Evolutionary conservation across 2,329 filamentous ascomycete species (phyloP).

Genomic region (Ascochyta pisi): DNA sequence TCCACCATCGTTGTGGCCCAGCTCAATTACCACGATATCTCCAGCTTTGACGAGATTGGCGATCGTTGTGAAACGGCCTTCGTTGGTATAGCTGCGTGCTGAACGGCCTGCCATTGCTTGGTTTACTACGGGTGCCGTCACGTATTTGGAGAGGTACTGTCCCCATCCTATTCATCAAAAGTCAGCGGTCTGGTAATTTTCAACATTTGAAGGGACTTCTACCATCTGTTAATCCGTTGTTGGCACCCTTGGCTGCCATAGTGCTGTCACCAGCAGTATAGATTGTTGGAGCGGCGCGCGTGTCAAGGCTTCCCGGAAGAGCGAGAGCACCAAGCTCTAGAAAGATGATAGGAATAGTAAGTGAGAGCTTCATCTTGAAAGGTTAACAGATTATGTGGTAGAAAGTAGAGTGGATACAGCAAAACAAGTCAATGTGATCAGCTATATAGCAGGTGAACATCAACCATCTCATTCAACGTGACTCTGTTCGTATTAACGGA

Average conservation of each 20-base stretch:
- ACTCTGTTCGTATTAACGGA: neutral
- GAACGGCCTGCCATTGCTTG: neutral
- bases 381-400: neutral
- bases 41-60: constrained; percentile 3
- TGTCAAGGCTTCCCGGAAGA: neutral
- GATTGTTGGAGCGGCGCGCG: constrained; percentile 1
- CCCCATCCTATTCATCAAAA: neutral
- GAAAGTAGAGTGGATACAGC: neutral
- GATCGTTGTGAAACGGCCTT: neutral
- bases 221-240: constrained; percentile 3
- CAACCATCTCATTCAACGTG: neutral
- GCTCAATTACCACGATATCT: constrained; percentile 5
- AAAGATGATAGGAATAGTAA: neutral
- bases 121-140: neutral
- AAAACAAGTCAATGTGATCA: neutral
- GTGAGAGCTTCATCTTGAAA: neutral
- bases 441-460: neutral
- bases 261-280: constrained; percentile 2
- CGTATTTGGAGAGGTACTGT: constrained; percentile 1
- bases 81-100: constrained; percentile 4
- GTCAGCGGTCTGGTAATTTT: neutral
- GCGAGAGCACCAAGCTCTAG: neutral
- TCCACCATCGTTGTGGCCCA: constrained; percentile 3
- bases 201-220: neutral
- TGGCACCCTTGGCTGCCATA: constrained; percentile 5